These are phyloP conservation scores for Verticillium nubilum DNA, from an alignment of 2,329 filamentous ascomycete genomes.

Conservation along the genomic window DNA sequence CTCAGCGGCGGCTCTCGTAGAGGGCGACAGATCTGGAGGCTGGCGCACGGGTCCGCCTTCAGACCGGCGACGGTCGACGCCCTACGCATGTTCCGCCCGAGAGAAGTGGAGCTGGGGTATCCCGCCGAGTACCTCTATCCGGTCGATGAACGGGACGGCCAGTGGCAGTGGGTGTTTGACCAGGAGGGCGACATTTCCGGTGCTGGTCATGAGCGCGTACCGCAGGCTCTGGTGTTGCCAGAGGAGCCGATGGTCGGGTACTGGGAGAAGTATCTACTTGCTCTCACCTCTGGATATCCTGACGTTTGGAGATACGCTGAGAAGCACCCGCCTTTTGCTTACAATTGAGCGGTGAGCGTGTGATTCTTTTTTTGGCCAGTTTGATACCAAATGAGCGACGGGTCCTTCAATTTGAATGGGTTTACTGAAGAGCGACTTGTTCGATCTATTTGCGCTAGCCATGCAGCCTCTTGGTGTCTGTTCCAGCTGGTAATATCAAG, in stretches of 20 bases:
- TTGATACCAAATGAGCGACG: background rate
- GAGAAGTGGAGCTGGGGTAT: constrained; percentile 15
- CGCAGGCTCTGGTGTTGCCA: constrained; percentile 16
- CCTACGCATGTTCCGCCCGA: constrained; percentile 1
- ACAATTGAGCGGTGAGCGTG: background rate
- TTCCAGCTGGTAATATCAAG: too few species aligned
- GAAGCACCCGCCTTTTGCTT: background rate
- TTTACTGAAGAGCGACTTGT: too few species aligned
- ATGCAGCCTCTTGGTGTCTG: too few species aligned
- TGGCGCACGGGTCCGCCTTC: constrained; percentile 8
- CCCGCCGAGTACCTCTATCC: constrained; percentile 16
- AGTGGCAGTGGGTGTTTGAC: constrained; percentile 23
- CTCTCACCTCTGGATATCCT: constrained; percentile 16
- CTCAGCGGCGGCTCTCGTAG: constrained; percentile 12
- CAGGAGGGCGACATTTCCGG: constrained; percentile 9
- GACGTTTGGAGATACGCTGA: constrained; percentile 20
- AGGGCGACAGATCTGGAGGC: constrained; percentile 15
- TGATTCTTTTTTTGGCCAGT: background rate
- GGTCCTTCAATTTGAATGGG: too few species aligned
- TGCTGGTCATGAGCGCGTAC: constrained; percentile 9
- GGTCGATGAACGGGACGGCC: constrained; percentile 16
- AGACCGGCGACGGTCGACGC: constrained; percentile 2
- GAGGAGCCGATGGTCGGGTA: constrained; percentile 27
- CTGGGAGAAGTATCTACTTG: constrained; percentile 24
- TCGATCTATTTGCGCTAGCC: too few species aligned